Conservation (phyloP, 208 protist genomes). For the Trypanosoma boissoni region DNA sequence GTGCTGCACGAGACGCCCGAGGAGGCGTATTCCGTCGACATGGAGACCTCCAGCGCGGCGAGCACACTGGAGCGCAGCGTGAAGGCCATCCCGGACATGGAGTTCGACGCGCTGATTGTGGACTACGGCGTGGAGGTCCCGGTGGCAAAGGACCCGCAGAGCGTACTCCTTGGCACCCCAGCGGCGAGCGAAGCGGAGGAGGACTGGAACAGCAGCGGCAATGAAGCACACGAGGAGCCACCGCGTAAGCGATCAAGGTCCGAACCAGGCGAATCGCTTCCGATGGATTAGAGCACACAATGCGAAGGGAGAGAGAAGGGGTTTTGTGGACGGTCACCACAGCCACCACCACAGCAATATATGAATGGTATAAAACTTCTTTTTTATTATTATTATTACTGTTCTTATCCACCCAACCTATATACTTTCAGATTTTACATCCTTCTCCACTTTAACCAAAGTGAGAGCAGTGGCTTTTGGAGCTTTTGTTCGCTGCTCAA, state of each 20-base stretch:
- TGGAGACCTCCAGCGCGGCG: constrained; percentile 60
- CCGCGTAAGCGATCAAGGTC: constrained; percentile 11
- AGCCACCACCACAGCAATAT: too few relatives aligned
- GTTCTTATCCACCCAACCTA: too few relatives aligned
- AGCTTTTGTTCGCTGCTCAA: constrained; percentile 1
- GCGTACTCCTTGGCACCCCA: too few relatives aligned
- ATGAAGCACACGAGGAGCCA: neutral
- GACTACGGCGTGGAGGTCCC: constrained; percentile 52
- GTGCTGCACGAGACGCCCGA: constrained; percentile 58
- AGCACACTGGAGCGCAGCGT: constrained; percentile 61
- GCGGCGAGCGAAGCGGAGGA: constrained; percentile 13
- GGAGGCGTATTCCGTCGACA: constrained; percentile 57
- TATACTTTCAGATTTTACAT: too few relatives aligned
- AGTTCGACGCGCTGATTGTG: constrained; percentile 32
- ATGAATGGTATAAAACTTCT: too few relatives aligned
- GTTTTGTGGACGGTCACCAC: too few relatives aligned
- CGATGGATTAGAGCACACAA: too few relatives aligned
- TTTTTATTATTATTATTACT: too few relatives aligned
- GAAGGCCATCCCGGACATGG: constrained; percentile 17
- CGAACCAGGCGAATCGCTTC: constrained; percentile 18
- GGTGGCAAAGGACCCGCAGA: constrained; percentile 2
- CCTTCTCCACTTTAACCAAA: too few relatives aligned
- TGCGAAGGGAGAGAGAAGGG: too few relatives aligned
- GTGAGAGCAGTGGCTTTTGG: too few relatives aligned
- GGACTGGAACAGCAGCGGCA: constrained; percentile 3